phyloP scores from a whole-genome alignment of 352 stramenopile species.

The Pythium aquatile region DNA sequence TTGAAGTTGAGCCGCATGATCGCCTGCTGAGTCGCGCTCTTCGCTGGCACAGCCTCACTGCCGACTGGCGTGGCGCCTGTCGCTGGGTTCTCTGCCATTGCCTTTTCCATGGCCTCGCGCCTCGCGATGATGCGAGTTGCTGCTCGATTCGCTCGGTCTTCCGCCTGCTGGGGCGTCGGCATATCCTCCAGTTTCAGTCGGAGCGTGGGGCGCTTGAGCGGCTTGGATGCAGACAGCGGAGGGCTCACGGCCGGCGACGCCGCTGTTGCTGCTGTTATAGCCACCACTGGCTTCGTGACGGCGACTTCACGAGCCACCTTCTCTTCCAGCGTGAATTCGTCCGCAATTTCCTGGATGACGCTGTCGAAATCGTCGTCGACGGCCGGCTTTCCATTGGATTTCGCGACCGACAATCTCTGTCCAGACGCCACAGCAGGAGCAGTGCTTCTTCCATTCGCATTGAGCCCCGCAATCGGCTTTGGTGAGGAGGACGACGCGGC shows the following conservation, averaged over 20 bases:
- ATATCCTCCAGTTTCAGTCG: constrained; percentile 85
- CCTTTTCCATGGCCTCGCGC: constrained; percentile 68
- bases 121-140: constrained; percentile 72
- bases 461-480: neutral
- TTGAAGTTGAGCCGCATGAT: constrained; percentile 69
- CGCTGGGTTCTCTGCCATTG: constrained; percentile 28
- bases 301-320: constrained; percentile 25
- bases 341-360: constrained; percentile 36
- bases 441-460: neutral
- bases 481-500: neutral
- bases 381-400: neutral
- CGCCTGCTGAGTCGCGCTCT: constrained; percentile 64
- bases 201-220: constrained; percentile 56
- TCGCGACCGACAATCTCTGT: neutral
- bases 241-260: neutral
- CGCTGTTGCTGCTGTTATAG: constrained; percentile 5
- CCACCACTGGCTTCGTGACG: constrained; percentile 8
- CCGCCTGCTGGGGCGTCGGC: constrained; percentile 82
- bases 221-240: constrained; percentile 11
- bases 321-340: constrained; percentile 51
- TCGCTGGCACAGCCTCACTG: constrained; percentile 13
- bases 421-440: neutral
- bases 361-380: constrained; percentile 36
- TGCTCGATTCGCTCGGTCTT: constrained; percentile 72
- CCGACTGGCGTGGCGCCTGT: constrained; percentile 2